Conservation (phyloP, 306 rosid species). For the Quercus agrifolia region DNA sequence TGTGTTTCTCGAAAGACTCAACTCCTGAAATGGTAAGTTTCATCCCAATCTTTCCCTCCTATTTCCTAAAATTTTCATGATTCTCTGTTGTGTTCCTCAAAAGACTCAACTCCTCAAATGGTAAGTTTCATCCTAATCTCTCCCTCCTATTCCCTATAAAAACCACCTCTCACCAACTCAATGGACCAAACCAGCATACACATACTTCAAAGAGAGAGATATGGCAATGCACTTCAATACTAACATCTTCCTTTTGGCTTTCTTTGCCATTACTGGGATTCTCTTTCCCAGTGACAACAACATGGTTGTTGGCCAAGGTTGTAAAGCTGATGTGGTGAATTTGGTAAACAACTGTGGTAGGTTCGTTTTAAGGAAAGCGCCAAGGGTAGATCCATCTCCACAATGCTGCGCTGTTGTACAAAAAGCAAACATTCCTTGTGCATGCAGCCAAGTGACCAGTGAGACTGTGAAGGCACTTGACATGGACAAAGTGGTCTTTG, state of each 20-base stretch:
- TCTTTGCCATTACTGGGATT: background rate
- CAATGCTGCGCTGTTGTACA: slow-evolving; percentile 19
- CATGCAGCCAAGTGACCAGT: slow-evolving; percentile 14
- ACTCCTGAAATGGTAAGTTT: background rate
- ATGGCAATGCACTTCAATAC: slow-evolving; percentile 5
- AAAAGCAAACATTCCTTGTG: slow-evolving; percentile 13
- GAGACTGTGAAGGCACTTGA: slow-evolving; percentile 8
- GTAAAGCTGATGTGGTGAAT: slow-evolving; percentile 19
- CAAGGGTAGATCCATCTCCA: background rate
- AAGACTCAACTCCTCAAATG: no score
- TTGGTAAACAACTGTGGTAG: slow-evolving; percentile 5
- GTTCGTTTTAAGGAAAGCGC: slow-evolving; percentile 10
- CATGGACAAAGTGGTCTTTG: slow-evolving; percentile 18
- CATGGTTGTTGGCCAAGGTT: slow-evolving; percentile 15
- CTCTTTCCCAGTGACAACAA: background rate
- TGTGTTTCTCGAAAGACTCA: no score
- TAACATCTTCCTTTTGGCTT: slow-evolving; percentile 8
- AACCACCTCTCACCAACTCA: background rate
- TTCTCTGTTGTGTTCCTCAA: no score
- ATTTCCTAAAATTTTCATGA: background rate
- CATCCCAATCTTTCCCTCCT: background rate
- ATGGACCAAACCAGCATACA: background rate
- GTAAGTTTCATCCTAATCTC: background rate
- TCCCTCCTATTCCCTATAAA: background rate
- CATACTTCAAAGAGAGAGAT: background rate